Evolutionary conservation across 2,329 filamentous ascomycete species (phyloP), one percentile per base, ranked within the genome.

Genomic region (Tolypocladium paradoxum): DNA sequence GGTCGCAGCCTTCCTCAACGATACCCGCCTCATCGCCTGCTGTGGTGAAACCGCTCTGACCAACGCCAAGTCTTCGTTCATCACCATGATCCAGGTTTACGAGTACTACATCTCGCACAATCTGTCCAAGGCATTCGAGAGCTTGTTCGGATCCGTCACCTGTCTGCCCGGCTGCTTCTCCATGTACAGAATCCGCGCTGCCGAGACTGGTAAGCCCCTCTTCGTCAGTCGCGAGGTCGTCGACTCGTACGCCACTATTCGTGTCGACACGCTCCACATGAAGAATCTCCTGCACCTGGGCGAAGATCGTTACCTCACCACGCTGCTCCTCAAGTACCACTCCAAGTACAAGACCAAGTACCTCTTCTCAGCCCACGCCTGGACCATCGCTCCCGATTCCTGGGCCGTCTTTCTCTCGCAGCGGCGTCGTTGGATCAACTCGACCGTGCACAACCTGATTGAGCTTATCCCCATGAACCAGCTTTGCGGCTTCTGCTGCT

Each of bases 81-180:
- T 95, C 60, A 99, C 93, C 50, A 97, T 97, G 92, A 99, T 99
- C 68, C 93, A 99, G 72, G 92, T 99, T 35, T 99, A 97, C 77
- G 92, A 99, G 72, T 99, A 99, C 78, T 99, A 91, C 76, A 99
- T 99, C 64, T 97, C 92, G 50, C 92, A 99, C 77, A 95, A 97
- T 68, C 73, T 99, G 61, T 85, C 88, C 61, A 97, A 99, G 74
- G 93, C 92, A 14, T 99, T 99, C 68, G 92, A 97, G 72, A 93
- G 88, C 73, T 78, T 99, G 63, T 99, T 99, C 66, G 93, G 92
- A 54, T 95, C 89, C 60, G 92, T 99, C 61, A 99, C 93, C 50
- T 99, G 93, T 79, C 77, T 99, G 66, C 93, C 93, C 27, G 93
- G 93, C 76, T 99, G 93, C 81, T 99, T 97, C 81, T 90, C 87